Evolutionary conservation across 225 moss, liverwort and hornwort genomes (phyloP).

Genomic region (Marchantia polymorpha): DNA sequence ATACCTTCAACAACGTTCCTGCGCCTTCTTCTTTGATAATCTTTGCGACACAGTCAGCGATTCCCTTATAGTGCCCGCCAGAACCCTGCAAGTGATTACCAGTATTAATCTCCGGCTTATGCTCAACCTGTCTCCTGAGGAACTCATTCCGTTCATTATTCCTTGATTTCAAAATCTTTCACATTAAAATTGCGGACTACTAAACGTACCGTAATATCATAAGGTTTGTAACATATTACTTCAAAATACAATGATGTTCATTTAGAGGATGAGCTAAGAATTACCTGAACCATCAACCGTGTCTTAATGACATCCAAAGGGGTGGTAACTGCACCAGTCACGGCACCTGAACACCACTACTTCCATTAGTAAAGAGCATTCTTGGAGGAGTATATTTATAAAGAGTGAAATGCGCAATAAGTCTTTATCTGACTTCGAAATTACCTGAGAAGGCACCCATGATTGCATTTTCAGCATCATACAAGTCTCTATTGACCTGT

Average conservation of each 20-base stretch:
- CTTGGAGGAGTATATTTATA: conserved; percentile 22
- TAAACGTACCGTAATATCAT: too few species aligned
- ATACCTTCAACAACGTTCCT: conserved; percentile 71
- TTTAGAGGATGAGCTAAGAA: neutral
- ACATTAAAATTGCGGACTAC: too few species aligned
- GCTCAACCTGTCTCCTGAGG: too few species aligned
- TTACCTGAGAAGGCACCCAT: conserved; percentile 85
- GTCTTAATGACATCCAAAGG: conserved; percentile 99
- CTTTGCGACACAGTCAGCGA: conserved; percentile 77
- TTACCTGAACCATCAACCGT: conserved; percentile 87
- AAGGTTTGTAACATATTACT: too few species aligned
- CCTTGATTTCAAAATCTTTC: too few species aligned
- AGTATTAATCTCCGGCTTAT: neutral
- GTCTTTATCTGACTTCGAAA: neutral
- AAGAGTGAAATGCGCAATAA: neutral
- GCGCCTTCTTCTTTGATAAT: conserved; percentile 89
- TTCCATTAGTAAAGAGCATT: neutral
- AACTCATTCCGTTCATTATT: too few species aligned
- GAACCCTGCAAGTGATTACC: conserved; percentile 56
- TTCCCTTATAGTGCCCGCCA: conserved; percentile 74
- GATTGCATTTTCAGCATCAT: conserved; percentile 85
- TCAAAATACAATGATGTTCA: neutral
- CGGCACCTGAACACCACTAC: conserved; percentile 55
- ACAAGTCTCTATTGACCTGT: conserved; percentile 83
- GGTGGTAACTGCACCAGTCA: conserved; percentile 96